Evolutionary conservation across 129 eudicot genomes (phyloP).

Genomic region (Silybum marianum): DNA sequence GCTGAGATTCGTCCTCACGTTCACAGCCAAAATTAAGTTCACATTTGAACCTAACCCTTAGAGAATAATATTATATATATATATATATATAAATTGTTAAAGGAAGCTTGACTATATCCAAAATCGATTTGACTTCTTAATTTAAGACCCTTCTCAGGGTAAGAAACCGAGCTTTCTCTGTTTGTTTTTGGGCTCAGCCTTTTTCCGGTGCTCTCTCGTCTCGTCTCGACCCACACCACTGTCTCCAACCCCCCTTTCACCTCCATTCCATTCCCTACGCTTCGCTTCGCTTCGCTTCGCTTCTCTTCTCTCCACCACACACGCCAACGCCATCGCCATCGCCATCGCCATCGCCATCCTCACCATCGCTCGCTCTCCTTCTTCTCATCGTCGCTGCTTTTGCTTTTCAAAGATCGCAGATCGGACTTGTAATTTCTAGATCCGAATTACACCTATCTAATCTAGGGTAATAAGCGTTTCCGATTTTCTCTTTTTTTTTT

Average conservation of each 20-base stretch:
- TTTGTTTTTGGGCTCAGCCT: slow-evolving; percentile 32
- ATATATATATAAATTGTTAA: not conserved
- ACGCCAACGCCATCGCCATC: slow-evolving; percentile 1
- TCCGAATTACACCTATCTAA: slow-evolving; percentile 20
- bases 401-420: slow-evolving; percentile 19
- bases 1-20: no score
- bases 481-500: not conserved
- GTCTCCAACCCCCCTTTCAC: not conserved
- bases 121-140: slow-evolving; percentile 11
- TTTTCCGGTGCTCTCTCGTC: slow-evolving; percentile 10
- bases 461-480: slow-evolving; percentile 2
- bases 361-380: slow-evolving; percentile 2
- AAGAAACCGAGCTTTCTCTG: not conserved
- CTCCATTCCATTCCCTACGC: slow-evolving; percentile 25
- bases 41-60: no score
- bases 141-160: not conserved
- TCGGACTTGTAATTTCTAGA: slow-evolving; percentile 20
- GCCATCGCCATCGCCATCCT: slow-evolving; percentile 27
- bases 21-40: no score
- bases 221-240: slow-evolving; percentile 16
- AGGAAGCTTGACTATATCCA: slow-evolving; percentile 15
- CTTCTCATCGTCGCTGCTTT: not conserved
- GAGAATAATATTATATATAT: not conserved
- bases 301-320: slow-evolving; percentile 29
- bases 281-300: not conserved